phyloP scores from a whole-genome alignment of 257 asterid species.

The Solanum corneliomulleri region DNA sequence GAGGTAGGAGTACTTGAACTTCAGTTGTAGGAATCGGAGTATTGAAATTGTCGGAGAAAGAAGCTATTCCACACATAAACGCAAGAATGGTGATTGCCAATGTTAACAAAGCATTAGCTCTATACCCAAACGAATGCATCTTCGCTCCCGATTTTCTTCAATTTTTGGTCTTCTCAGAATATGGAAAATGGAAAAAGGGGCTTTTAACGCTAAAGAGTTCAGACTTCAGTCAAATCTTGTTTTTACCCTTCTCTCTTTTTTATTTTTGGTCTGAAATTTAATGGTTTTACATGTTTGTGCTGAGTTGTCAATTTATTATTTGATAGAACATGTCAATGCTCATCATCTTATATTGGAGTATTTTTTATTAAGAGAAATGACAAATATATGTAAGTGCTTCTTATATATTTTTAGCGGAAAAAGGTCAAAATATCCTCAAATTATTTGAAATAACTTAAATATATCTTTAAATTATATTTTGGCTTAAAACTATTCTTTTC shows the following conservation, averaged over 20 bases:
- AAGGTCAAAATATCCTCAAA: too few relatives aligned
- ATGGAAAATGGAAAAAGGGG: not conserved
- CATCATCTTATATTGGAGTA: not conserved
- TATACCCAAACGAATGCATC: constrained; percentile 69
- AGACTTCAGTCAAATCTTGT: not conserved
- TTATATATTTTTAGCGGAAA: too few relatives aligned
- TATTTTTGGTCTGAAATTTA: not conserved
- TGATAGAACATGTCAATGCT: not conserved
- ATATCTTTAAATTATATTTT: too few relatives aligned
- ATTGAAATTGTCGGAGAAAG: constrained; percentile 79
- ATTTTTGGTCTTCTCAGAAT: not conserved
- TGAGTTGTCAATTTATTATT: not conserved
- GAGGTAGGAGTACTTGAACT: constrained; percentile 41
- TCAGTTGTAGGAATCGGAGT: constrained; percentile 57
- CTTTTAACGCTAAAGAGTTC: not conserved
- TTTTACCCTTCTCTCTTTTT: not conserved
- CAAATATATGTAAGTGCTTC: too few relatives aligned
- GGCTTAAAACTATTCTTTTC: too few relatives aligned
- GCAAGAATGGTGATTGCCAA: constrained; percentile 82
- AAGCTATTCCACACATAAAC: constrained; percentile 74
- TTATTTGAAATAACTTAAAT: too few relatives aligned
- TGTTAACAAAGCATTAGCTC: constrained; percentile 78
- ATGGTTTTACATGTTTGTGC: not conserved
- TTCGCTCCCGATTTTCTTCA: not conserved
- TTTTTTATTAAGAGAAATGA: too few relatives aligned